Evolutionary conservation across 371 early-diverging fungal species (phyloP).

Genomic region (Mortierella sp.): DNA sequence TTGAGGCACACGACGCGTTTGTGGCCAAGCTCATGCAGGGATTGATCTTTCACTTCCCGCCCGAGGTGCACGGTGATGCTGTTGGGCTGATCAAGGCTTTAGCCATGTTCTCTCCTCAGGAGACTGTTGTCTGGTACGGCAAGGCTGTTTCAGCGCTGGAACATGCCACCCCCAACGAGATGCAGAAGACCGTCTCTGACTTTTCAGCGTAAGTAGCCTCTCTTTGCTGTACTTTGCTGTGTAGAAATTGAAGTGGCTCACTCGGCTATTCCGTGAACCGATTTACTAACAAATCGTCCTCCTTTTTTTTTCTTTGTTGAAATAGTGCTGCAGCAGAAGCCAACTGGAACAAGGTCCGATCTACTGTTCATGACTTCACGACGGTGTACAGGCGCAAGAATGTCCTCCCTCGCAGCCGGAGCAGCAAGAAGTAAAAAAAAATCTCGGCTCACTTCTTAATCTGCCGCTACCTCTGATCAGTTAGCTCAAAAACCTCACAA

Average conservation of each 20-base stretch:
- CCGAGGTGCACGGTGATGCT: conserved; percentile 64
- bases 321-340: conserved; percentile 39
- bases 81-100: conserved; percentile 61
- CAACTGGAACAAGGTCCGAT: conserved; percentile 44
- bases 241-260: too few relatives aligned
- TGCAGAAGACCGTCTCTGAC: conserved; percentile 42
- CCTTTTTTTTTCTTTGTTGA: background rate
- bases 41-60: conserved; percentile 62
- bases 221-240: background rate
- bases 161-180: conserved; percentile 34
- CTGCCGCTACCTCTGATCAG: too few relatives aligned
- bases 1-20: conserved; percentile 60
- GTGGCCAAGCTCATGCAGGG: conserved; percentile 62
- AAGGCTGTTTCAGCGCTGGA: conserved; percentile 38
- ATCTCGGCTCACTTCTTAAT: background rate
- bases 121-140: conserved; percentile 44
- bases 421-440: conserved; percentile 30
- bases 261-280: too few relatives aligned
- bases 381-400: conserved; percentile 48
- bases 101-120: conserved; percentile 60
- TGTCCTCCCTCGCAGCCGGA: conserved; percentile 38
- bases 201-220: conserved; percentile 29
- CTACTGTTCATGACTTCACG: conserved; percentile 44
- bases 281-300: background rate
- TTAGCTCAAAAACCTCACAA: too few relatives aligned